Percentiles rank a stretch among this genome's conserved stretches.
These are phyloP conservation scores for Gypsophila paniculata DNA, from an alignment of 179 eudicot genomes.

Conservation along the genomic window DNA sequence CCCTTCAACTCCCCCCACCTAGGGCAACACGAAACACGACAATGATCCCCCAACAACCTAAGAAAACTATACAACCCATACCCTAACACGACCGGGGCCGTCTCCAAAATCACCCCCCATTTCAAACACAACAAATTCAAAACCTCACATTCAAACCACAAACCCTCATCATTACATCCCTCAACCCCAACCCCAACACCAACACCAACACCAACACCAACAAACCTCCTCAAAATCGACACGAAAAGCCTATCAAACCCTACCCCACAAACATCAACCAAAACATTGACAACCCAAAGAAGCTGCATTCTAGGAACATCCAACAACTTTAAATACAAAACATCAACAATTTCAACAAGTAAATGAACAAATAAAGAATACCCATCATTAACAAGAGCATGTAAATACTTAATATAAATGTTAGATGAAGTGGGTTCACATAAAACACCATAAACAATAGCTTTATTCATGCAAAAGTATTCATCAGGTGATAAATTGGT, in stretches of 20 bases:
- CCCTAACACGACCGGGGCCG: constrained; percentile 51
- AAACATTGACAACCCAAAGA: constrained; percentile 57
- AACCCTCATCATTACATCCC: constrained; percentile 61
- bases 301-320: constrained; percentile 49
- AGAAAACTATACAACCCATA: constrained; percentile 70
- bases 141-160: constrained; percentile 72
- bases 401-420: constrained; percentile 59
- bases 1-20: constrained; percentile 43
- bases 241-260: constrained; percentile 59
- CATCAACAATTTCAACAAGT: constrained; percentile 51
- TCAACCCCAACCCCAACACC: constrained; percentile 59
- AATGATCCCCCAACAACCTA: constrained; percentile 66
- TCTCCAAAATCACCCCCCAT: constrained; percentile 68
- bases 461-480: constrained; percentile 50
- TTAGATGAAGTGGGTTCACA: constrained; percentile 52
- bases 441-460: constrained; percentile 63
- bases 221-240: constrained; percentile 76
- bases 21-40: constrained; percentile 32
- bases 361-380: constrained; percentile 47
- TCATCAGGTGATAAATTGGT: constrained; percentile 42
- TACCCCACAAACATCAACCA: constrained; percentile 60
- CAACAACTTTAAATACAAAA: constrained; percentile 52
- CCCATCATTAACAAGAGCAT: constrained; percentile 71
- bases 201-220: constrained; percentile 68
- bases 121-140: constrained; percentile 41